A percentile compares a stretch with the other conserved stretches of the same genome.
phyloP scores from a whole-genome alignment of 164 flowering plant genomes.

The Magnolia changhungtana region DNA sequence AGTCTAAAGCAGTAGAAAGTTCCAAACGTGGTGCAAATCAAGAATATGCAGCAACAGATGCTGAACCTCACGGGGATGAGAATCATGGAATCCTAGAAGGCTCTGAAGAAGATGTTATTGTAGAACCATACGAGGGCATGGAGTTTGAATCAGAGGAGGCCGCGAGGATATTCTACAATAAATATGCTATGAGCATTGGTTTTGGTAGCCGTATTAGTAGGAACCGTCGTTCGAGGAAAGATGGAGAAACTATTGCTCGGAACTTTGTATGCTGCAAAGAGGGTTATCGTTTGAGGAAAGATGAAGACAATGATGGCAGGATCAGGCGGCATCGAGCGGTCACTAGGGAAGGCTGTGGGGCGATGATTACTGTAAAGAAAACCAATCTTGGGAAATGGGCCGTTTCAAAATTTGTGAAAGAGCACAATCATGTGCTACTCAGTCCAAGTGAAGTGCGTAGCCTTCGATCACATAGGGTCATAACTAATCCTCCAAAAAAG shows the following conservation, averaged over 20 bases:
- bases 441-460: conserved; percentile 10
- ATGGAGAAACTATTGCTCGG: conserved; percentile 16
- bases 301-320: conserved; percentile 10
- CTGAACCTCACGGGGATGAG: not conserved
- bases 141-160: conserved; percentile 24
- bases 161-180: conserved; percentile 18
- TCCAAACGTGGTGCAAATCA: not conserved
- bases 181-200: conserved; percentile 17
- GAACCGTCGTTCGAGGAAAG: conserved; percentile 18
- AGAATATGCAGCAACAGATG: not conserved
- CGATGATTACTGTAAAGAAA: conserved; percentile 20
- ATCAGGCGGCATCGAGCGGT: conserved; percentile 10
- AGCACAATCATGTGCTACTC: conserved; percentile 20
- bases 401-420: conserved; percentile 15
- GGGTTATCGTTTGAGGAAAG: conserved; percentile 12
- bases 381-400: conserved; percentile 13
- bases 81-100: not conserved
- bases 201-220: conserved; percentile 17
- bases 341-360: conserved; percentile 20
- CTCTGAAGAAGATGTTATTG: conserved; percentile 1
- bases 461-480: conserved; percentile 14
- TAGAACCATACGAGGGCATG: conserved; percentile 22
- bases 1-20: not conserved
- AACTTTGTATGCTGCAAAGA: conserved; percentile 19
- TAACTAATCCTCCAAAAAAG: conserved; percentile 2